These are phyloP conservation scores for Teratosphaeria pseudoeucalypti DNA, from an alignment of 2,329 filamentous ascomycete genomes.

Conservation along the genomic window DNA sequence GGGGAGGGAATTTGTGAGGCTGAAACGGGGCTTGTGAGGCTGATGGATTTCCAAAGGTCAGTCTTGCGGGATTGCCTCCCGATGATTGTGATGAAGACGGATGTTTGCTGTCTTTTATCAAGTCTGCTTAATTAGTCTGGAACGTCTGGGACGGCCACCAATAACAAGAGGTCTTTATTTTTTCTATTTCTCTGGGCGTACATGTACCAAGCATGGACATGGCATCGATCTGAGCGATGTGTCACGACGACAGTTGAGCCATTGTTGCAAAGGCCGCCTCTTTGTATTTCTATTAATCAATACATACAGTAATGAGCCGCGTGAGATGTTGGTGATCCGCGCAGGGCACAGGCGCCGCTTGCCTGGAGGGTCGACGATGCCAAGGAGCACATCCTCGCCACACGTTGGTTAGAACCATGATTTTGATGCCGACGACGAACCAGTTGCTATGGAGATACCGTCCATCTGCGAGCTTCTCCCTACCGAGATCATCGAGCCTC, in stretches of 20 bases:
- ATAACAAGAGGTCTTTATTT: background rate
- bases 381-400: background rate
- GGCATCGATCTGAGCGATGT: background rate
- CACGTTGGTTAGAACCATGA: background rate
- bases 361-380: background rate
- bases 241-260: background rate
- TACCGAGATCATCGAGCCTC: background rate
- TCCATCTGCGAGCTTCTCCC: background rate
- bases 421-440: background rate
- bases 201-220: background rate
- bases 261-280: background rate
- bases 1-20: background rate
- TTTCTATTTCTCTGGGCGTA: background rate
- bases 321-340: background rate
- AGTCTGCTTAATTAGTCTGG: background rate
- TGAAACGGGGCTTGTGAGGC: background rate
- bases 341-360: background rate
- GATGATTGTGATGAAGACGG: background rate
- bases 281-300: background rate
- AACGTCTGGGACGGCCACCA: background rate
- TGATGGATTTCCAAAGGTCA: background rate
- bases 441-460: background rate
- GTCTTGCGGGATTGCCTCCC: background rate
- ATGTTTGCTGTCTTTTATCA: background rate
- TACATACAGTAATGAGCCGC: too few species aligned